Evolutionary conservation across 2,329 filamentous ascomycete species (phyloP).

Genomic region (Tolypocladium tundrense): DNA sequence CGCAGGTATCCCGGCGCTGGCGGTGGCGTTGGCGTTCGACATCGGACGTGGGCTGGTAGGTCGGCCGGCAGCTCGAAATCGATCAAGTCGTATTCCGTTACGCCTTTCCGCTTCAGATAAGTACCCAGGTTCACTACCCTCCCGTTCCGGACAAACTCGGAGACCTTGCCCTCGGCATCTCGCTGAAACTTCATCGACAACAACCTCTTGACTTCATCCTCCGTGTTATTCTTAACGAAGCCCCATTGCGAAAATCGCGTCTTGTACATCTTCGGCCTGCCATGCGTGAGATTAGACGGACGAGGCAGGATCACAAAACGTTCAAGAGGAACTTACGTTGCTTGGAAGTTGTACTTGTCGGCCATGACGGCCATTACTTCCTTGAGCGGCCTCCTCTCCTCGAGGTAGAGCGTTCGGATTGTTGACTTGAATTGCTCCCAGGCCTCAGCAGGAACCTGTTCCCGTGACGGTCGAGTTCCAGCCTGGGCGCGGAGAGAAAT

Average conservation of each 20-base stretch:
- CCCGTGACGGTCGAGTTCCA: slow-evolving; percentile 26
- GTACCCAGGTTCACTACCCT: slow-evolving; percentile 41
- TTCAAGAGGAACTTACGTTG: slow-evolving; percentile 29
- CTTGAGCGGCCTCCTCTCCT: slow-evolving; percentile 39
- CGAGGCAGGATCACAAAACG: not conserved
- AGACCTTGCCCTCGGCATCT: slow-evolving; percentile 41
- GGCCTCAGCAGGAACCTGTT: slow-evolving; percentile 33
- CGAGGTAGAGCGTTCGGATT: slow-evolving; percentile 35
- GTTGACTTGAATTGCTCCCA: slow-evolving; percentile 38
- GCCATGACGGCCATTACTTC: slow-evolving; percentile 43
- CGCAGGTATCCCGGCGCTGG: slow-evolving; percentile 29
- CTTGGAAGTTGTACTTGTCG: slow-evolving; percentile 35
- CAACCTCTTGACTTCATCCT: slow-evolving; percentile 40
- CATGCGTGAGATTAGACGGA: slow-evolving; percentile 7
- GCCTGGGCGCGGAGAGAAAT: slow-evolving; percentile 18
- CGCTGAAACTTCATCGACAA: slow-evolving; percentile 42
- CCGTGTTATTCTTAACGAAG: slow-evolving; percentile 45
- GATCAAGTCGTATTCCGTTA: slow-evolving; percentile 41
- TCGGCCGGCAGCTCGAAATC: slow-evolving; percentile 33
- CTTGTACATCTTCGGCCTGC: slow-evolving; percentile 44
- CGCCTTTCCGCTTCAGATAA: slow-evolving; percentile 41
- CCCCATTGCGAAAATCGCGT: slow-evolving; percentile 45
- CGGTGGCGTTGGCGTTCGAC: slow-evolving; percentile 33
- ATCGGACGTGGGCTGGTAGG: slow-evolving; percentile 31
- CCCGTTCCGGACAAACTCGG: slow-evolving; percentile 41